Conservation (phyloP, 202 grass and related monocot species). For the Eragrostis tef region DNA sequence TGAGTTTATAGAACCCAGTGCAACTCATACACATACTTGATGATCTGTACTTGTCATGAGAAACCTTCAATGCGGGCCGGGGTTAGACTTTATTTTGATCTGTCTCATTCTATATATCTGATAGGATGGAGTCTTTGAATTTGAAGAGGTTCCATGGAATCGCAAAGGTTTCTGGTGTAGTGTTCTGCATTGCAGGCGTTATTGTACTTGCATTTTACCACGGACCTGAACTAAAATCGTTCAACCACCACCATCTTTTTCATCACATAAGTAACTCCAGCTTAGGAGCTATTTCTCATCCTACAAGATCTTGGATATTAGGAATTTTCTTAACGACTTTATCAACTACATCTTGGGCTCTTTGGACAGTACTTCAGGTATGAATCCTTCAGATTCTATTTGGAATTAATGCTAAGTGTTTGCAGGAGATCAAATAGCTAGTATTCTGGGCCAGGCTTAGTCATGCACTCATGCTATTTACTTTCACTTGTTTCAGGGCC, state of each 20-base stretch:
- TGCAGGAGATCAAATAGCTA: conserved; percentile 13
- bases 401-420: not conserved
- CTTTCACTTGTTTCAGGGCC: conserved; percentile 41
- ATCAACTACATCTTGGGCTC: conserved; percentile 50
- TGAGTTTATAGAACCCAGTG: not conserved
- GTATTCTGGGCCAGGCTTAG: not conserved
- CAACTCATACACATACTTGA: not conserved
- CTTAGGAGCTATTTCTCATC: conserved; percentile 15
- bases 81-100: not conserved
- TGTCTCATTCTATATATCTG: conserved; percentile 5
- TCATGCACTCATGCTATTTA: conserved; percentile 16
- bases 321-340: conserved; percentile 51
- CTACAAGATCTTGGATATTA: conserved; percentile 43
- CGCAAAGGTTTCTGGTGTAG: conserved; percentile 45
- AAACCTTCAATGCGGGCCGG: not conserved
- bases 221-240: conserved; percentile 57
- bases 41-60: not conserved
- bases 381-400: not conserved
- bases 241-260: conserved; percentile 55
- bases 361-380: conserved; percentile 67
- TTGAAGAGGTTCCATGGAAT: conserved; percentile 53
- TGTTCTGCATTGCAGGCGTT: conserved; percentile 50
- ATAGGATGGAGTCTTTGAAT: conserved; percentile 59
- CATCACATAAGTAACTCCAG: conserved; percentile 13
- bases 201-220: conserved; percentile 61